Evolutionary conservation across 345 rosid genomes (phyloP).

Genomic region (Citrus hindsii): DNA sequence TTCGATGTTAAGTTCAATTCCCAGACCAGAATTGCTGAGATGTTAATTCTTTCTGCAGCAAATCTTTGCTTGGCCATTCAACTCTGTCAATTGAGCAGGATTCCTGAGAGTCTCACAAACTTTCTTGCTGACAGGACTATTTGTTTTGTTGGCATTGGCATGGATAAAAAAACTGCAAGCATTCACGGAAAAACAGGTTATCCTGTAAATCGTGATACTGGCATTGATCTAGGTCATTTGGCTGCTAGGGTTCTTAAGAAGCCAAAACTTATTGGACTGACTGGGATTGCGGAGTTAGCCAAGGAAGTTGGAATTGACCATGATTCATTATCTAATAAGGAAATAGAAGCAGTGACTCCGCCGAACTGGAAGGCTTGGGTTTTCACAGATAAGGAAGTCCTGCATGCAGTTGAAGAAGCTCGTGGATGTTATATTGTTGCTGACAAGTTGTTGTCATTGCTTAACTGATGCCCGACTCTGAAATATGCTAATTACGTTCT

Average conservation of each 20-base stretch:
- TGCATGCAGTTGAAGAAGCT: too few relatives aligned
- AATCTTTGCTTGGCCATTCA: background rate
- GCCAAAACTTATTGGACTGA: background rate
- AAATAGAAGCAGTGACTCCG: too few relatives aligned
- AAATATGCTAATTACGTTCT: too few relatives aligned
- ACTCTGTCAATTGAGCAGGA: too few relatives aligned
- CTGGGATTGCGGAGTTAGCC: background rate
- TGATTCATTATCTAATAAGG: too few relatives aligned
- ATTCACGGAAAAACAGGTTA: background rate
- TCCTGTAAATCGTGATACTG: background rate
- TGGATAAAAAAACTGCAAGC: background rate
- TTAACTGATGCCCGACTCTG: too few relatives aligned
- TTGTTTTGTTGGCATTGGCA: background rate
- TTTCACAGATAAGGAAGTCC: too few relatives aligned
- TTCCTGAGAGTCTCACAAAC: background rate
- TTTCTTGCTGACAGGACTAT: background rate
- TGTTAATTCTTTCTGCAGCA: background rate
- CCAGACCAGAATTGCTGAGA: background rate
- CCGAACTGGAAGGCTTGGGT: too few relatives aligned
- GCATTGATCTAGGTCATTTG: background rate
- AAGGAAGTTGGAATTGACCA: background rate
- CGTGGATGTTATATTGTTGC: too few relatives aligned
- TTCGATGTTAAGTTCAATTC: background rate
- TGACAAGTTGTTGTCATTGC: too few relatives aligned
- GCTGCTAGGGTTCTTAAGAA: background rate